Evolutionary conservation across 1,139 yeast species (phyloP).

Genomic region (Candida tropicalis): DNA sequence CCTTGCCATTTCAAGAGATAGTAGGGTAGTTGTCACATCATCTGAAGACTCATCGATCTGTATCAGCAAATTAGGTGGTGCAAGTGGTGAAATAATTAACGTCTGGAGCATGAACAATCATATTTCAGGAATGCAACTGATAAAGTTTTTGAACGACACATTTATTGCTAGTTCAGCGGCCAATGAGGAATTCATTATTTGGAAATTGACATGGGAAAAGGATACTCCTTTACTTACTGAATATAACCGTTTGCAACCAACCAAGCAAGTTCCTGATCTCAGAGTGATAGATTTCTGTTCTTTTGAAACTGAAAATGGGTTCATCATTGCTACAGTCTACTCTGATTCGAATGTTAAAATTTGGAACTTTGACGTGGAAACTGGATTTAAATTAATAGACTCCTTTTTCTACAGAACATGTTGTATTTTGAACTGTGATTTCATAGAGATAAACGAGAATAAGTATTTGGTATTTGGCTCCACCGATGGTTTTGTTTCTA

Average conservation of each 20-base stretch:
- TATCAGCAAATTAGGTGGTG: constrained; percentile 46
- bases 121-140: constrained; percentile 82
- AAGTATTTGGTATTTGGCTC: constrained; percentile 58
- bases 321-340: constrained; percentile 68
- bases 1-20: constrained; percentile 48
- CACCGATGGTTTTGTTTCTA: constrained; percentile 78
- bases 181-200: constrained; percentile 81
- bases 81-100: constrained; percentile 47
- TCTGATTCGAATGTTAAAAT: constrained; percentile 79
- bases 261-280: constrained; percentile 66
- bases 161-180: constrained; percentile 72
- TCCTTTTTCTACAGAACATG: constrained; percentile 66
- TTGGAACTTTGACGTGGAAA: constrained; percentile 52
- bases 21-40: constrained; percentile 62
- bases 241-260: constrained; percentile 49
- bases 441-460: constrained; percentile 34
- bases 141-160: constrained; percentile 59
- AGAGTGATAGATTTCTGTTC: constrained; percentile 84
- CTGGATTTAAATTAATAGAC: constrained; percentile 46
- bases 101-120: constrained; percentile 76
- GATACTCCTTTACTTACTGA: constrained; percentile 47
- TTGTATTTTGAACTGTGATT: constrained; percentile 67
- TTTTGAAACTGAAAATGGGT: constrained; percentile 40
- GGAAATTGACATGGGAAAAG: constrained; percentile 56
- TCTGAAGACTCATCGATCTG: constrained; percentile 87